Conservation (phyloP, 805 yeast species). For the Saccharomycopsis sp. region DNA sequence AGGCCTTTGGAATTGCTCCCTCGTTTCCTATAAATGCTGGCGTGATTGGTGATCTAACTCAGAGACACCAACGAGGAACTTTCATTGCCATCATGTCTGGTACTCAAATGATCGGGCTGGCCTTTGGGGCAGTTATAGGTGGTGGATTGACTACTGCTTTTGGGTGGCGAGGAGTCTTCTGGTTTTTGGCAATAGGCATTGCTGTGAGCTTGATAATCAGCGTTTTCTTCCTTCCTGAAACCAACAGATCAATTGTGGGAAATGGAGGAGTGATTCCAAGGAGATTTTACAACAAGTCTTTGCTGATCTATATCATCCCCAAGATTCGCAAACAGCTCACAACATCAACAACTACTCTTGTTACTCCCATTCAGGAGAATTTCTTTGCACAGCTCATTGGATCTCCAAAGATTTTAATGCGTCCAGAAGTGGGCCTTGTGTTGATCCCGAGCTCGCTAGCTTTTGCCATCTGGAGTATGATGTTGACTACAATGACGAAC, state of each 20-base stretch:
- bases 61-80: conserved; percentile 60
- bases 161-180: conserved; percentile 69
- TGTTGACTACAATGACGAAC: conserved; percentile 58
- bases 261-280: conserved; percentile 60
- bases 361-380: conserved; percentile 6
- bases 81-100: conserved; percentile 64
- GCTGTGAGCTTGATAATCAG: conserved; percentile 35
- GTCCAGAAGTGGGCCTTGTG: conserved; percentile 7
- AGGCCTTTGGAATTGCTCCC: conserved; percentile 73
- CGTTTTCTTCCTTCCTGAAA: conserved; percentile 59
- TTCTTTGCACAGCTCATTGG: conserved; percentile 2
- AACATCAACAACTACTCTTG: conserved; percentile 26
- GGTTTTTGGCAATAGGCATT: conserved; percentile 64
- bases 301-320: conserved; percentile 34
- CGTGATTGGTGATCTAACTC: conserved; percentile 56
- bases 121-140: conserved; percentile 71
- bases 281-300: conserved; percentile 32
- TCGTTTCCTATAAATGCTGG: conserved; percentile 65
- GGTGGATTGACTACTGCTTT: conserved; percentile 41
- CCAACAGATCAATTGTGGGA: conserved; percentile 64
- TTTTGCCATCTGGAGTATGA: conserved; percentile 64
- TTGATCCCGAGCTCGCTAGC: conserved; percentile 5
- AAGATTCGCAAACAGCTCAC: conserved; percentile 27
- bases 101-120: conserved; percentile 61
- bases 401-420: conserved; percentile 6